Conservation (phyloP, 2,329 filamentous ascomycete species). For the Blumeria hordei region DNA sequence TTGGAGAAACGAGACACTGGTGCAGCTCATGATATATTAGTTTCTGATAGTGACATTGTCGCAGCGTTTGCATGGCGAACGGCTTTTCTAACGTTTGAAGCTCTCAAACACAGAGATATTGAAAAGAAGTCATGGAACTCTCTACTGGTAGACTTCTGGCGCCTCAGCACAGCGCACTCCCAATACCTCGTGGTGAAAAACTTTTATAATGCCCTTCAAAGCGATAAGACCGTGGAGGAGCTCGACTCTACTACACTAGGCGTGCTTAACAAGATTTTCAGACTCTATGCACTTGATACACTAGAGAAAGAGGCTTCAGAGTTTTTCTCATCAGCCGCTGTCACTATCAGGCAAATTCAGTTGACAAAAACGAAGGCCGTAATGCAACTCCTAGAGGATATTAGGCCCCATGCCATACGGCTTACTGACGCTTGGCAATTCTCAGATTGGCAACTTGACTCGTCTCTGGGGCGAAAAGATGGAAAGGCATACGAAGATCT, state of each 20-base stretch:
- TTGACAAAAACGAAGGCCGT: slow-evolving; percentile 42
- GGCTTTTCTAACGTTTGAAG: slow-evolving; percentile 51
- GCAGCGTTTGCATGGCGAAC: slow-evolving; percentile 54
- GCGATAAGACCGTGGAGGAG: slow-evolving; percentile 23
- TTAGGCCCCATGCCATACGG: slow-evolving; percentile 47
- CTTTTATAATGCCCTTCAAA: slow-evolving; percentile 47
- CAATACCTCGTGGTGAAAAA: slow-evolving; percentile 61
- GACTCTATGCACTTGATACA: slow-evolving; percentile 38
- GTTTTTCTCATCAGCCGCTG: slow-evolving; percentile 46
- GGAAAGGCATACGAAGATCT: slow-evolving; percentile 59
- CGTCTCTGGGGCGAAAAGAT: slow-evolving; percentile 42
- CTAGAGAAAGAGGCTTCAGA: slow-evolving; percentile 46
- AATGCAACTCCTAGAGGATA: slow-evolving; percentile 44
- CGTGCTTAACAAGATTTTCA: slow-evolving; percentile 41
- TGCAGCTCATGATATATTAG: slow-evolving; percentile 51
- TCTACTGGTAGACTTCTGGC: slow-evolving; percentile 55
- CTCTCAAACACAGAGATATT: slow-evolving; percentile 46
- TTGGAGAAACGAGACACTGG: slow-evolving; percentile 41
- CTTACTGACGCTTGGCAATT: slow-evolving; percentile 56
- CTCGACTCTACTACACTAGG: slow-evolving; percentile 31
- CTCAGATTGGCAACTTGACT: slow-evolving; percentile 56
- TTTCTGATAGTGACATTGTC: slow-evolving; percentile 43
- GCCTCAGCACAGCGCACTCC: slow-evolving; percentile 48
- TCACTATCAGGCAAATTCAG: slow-evolving; percentile 48
- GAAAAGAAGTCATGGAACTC: slow-evolving; percentile 60